Base-by-base conservation (phyloP, 2,329 filamentous ascomycete genomes). In the Venturiaceae sp. region DNA sequence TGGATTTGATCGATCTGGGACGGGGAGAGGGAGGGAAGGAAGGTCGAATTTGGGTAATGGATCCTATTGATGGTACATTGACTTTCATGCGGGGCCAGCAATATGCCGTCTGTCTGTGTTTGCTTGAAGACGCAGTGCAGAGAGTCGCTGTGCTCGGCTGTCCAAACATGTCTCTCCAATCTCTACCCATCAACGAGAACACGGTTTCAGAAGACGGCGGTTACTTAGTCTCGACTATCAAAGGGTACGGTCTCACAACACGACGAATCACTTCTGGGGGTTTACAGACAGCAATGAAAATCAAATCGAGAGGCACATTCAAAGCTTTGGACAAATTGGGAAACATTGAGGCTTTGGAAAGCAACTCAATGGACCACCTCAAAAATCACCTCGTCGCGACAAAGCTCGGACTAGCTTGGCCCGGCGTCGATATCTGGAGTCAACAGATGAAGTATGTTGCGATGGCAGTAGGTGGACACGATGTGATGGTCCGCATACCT, bases 61-160 rank as follows among this genome's bases (percentile, higher is more conserved):
- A 86, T 64, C 83, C 83, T 0, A 80, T 86, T 7, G 83, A 86
- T 63, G 83, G 83, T 32, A 86, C 83, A 1, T 80, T 79, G 16
- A 80, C 82, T 0, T 86, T 84, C 60, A 78, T 86, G 62, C 71
- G 71, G 39, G 80, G 80, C 3, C 76, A 83, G 68, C 83, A 86
- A 69, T 86, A 85, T 60, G 83, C 80, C 3, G 81, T 86, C 3
- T 81, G 81, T 60, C 70, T 86, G 21, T 79, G 80, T 3, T 69
- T 86, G 62, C 68, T 86, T 2, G 77, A 82, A 60, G 73, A 84
- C 57, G 83, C 83, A 3, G 64, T 69, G 50, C 80, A 86, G 66
- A 72, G 78, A 55, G 66, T 86, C 23, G 82, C 79, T n/a, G 80
- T 84, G 2, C 70, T 85, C 44, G 83, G 80, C 8, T 85, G 81